These are phyloP conservation scores for Sorghum bicolor DNA, from an alignment of 176 grass and related monocot genomes.

Conservation along the genomic window DNA sequence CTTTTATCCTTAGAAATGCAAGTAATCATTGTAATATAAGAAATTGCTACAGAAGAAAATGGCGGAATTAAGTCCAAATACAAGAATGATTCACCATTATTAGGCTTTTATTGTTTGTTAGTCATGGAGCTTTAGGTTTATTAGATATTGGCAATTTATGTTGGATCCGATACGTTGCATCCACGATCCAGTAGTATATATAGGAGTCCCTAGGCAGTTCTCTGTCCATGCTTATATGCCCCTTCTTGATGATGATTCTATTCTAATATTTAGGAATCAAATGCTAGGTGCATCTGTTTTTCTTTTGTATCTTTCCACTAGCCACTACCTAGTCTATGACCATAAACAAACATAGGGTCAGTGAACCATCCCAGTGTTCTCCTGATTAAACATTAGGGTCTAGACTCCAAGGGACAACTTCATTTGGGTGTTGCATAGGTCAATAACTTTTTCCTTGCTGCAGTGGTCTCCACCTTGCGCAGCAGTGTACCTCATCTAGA, in stretches of 20 bases:
- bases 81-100: background rate
- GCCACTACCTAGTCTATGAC: conserved; percentile 39
- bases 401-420: conserved; percentile 62
- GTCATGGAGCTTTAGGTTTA: background rate
- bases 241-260: conserved; percentile 30
- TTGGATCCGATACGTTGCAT: conserved; percentile 7
- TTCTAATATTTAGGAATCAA: conserved; percentile 35
- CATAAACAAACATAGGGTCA: conserved; percentile 49
- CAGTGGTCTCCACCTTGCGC: conserved; percentile 68
- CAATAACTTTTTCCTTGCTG: conserved; percentile 47
- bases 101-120: background rate
- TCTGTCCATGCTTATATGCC: background rate
- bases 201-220: conserved; percentile 7
- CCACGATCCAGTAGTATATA: background rate
- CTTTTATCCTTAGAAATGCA: conserved; percentile 3
- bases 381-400: conserved; percentile 44
- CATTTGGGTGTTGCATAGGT: conserved; percentile 52
- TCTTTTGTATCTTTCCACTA: conserved; percentile 34
- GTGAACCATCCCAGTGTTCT: conserved; percentile 37
- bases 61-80: background rate
- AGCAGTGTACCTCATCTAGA: conserved; percentile 42
- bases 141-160: conserved; percentile 6
- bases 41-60: conserved; percentile 1
- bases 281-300: conserved; percentile 30
- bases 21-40: background rate